Percentiles rank a stretch among this genome's conserved stretches.
Conservation (phyloP, 2,329 filamentous ascomycete species). For the Akanthomyces uredinophilus region DNA sequence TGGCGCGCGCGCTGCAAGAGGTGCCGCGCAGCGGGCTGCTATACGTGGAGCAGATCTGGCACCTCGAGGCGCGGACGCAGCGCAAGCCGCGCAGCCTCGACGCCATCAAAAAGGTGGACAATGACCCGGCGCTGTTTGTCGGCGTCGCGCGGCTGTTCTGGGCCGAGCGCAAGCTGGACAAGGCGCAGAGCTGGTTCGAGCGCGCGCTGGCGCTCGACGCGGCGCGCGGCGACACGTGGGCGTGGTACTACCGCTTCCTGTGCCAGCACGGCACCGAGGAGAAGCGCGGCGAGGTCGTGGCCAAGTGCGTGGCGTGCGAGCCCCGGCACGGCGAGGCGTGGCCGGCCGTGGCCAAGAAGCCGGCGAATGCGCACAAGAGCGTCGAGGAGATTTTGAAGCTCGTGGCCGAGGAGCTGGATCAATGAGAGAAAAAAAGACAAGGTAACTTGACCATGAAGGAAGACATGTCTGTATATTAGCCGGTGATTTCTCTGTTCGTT, state of each 20-base stretch:
- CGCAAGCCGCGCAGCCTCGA: slow-evolving; percentile 87
- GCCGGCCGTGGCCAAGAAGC: slow-evolving; percentile 82
- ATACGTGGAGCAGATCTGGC: slow-evolving; percentile 93
- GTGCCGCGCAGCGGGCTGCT: slow-evolving; percentile 81
- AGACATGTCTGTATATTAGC: slow-evolving; percentile 1
- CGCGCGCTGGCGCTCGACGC: slow-evolving; percentile 85
- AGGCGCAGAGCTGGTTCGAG: slow-evolving; percentile 95
- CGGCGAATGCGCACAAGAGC: slow-evolving; percentile 67
- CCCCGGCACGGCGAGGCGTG: slow-evolving; percentile 90
- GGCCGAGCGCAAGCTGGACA: slow-evolving; percentile 86
- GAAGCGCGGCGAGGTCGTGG: slow-evolving; percentile 79
- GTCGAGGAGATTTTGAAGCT: slow-evolving; percentile 79
- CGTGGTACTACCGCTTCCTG: slow-evolving; percentile 95
- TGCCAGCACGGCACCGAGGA: slow-evolving; percentile 89
- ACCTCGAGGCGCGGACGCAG: slow-evolving; percentile 85
- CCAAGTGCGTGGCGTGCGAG: slow-evolving; percentile 76
- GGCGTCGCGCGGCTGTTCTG: slow-evolving; percentile 95
- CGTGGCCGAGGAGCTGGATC: slow-evolving; percentile 52
- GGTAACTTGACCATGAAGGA: neutral
- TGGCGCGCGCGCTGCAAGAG: slow-evolving; percentile 90
- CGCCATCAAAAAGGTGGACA: slow-evolving; percentile 95
- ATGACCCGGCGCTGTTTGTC: slow-evolving; percentile 81
- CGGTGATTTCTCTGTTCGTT: neutral
- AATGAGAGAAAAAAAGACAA: slow-evolving; percentile 18
- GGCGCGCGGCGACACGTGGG: slow-evolving; percentile 90